Conservation (phyloP, 768 basidiomycete species). For the Ramaria rubella region DNA sequence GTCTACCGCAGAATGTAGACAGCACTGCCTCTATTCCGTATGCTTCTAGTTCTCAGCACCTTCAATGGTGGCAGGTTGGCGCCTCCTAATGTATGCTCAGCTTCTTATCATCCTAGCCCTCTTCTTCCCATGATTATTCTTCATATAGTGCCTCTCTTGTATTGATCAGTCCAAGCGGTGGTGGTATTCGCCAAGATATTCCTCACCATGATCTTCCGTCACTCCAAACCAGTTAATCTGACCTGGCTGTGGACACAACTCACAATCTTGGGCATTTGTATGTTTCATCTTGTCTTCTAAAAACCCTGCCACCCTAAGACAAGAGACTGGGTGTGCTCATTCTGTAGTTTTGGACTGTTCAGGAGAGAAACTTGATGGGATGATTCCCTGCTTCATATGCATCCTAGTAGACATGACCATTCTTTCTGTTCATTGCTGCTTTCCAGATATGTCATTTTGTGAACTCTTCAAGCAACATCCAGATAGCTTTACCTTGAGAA, state of each 20-base stretch:
- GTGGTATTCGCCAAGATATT: not conserved
- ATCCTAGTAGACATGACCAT: conserved; percentile 39
- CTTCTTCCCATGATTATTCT: conserved; percentile 12
- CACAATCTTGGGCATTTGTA: conserved; percentile 52
- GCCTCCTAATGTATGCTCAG: conserved; percentile 7
- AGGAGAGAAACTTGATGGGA: conserved; percentile 46
- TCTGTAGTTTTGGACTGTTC: conserved; percentile 32
- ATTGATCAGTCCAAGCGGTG: not conserved
- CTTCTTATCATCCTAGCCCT: conserved; percentile 3
- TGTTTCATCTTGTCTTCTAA: conserved; percentile 23
- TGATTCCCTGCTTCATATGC: conserved; percentile 39
- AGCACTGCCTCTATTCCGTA: not conserved
- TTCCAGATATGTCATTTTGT: conserved; percentile 27
- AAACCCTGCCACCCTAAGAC: no score
- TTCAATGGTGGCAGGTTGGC: not conserved
- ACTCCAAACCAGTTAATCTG: conserved; percentile 31
- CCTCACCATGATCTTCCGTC: conserved; percentile 23
- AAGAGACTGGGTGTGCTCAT: not conserved
- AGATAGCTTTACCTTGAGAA: no score
- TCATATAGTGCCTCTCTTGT: conserved; percentile 15
- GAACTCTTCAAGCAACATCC: not conserved
- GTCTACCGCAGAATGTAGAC: not conserved
- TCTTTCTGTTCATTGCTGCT: conserved; percentile 34
- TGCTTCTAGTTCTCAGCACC: not conserved
- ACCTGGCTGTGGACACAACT: conserved; percentile 45